These are phyloP conservation scores for Furcasterigmium furcatum DNA, from an alignment of 2,329 filamentous ascomycete genomes.

Conservation along the genomic window DNA sequence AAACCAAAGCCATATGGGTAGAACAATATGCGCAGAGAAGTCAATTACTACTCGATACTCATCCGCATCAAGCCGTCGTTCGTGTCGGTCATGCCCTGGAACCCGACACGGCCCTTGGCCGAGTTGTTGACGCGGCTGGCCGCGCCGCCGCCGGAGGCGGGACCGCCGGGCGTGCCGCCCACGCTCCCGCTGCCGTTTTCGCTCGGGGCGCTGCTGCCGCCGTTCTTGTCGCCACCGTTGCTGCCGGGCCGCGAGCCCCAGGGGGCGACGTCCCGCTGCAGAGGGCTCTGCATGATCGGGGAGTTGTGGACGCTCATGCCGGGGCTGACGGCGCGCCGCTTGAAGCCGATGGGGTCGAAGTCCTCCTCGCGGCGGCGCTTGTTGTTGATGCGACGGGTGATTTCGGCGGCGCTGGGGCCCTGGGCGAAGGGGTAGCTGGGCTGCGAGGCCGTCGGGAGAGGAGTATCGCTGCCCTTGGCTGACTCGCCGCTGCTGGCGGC, in stretches of 20 bases:
- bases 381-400: conserved; percentile 73
- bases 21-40: too few relatives aligned
- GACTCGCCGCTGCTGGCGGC: conserved; percentile 13
- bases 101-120: conserved; percentile 62
- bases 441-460: conserved; percentile 23
- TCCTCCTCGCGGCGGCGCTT: conserved; percentile 90
- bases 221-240: conserved; percentile 47
- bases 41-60: conserved; percentile 81
- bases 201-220: conserved; percentile 48
- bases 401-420: conserved; percentile 62
- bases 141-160: conserved; percentile 21
- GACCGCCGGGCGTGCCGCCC: conserved; percentile 18
- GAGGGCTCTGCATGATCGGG: conserved; percentile 80
- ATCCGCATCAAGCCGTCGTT: conserved; percentile 94
- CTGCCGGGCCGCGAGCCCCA: conserved; percentile 72
- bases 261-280: conserved; percentile 65
- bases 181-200: conserved; percentile 39
- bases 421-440: conserved; percentile 20
- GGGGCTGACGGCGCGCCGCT: conserved; percentile 86
- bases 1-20: too few relatives aligned
- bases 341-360: conserved; percentile 83
- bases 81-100: conserved; percentile 95
- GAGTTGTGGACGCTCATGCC: conserved; percentile 90
- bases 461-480: conserved; percentile 26
- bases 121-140: conserved; percentile 42